Evolutionary conservation across 768 basidiomycete genomes (phyloP), one percentile per base, ranked within the genome.

Genomic region (Mycena rosella): DNA sequence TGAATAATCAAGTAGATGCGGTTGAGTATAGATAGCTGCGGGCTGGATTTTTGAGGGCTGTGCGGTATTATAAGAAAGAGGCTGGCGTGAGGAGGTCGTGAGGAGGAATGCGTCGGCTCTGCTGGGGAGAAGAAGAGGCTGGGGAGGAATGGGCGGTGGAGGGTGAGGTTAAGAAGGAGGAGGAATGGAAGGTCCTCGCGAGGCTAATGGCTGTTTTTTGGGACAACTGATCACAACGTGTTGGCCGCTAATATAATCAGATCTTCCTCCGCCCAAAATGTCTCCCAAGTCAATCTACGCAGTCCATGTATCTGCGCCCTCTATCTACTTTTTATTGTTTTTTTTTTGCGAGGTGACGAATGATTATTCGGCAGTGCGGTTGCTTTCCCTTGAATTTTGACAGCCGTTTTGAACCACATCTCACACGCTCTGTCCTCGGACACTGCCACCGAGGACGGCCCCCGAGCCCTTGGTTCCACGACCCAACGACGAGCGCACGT

Each of bases 71-170:
- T 86, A 85, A 86, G 76, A 75, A 24, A 75, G 66, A 74, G 75
- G 76, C 77, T 80, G 79, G 83, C 83, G 86, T 84, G 80, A 85
- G 81, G 78, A 76, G 77, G 87, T 88, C 87, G 88, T 89, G 85
- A 88, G 82, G 81, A 76, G 77, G 72, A 73, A 74, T 76, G 72
- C 74, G 42, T 36, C 47, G 30, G 34, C 34, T 47, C 44, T 32
- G 52, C 36, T 24, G 54, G 55, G 64, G 49, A n/a, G 42, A 20
- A 22, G 42, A 44, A 44, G 42, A 34, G 68, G 56, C 26, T 40
- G 34, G 56, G 63, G 29, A 36, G 70, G 73, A 65, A 55, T 48
- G 60, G 68, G 71, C 60, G 68, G 71, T 72, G 69, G 45, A 44
- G 63, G 49, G 72, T 68, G 54, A 52, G 65, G 56, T 69, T 65